phyloP scores from a whole-genome alignment of 371 early-diverging fungal species.

The Basidiobolus meristosporus region DNA sequence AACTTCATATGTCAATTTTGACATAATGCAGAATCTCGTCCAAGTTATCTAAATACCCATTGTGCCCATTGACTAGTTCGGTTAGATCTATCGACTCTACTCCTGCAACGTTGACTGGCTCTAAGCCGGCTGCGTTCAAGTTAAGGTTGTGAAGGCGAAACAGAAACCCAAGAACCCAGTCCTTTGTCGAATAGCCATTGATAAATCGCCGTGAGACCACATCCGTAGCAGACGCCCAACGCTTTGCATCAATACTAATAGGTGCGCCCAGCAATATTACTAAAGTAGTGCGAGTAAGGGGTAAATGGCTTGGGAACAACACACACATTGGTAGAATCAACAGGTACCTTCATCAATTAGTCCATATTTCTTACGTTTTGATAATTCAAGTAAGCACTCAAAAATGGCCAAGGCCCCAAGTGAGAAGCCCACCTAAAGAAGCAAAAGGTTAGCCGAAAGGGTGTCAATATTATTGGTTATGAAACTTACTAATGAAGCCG shows the following conservation, averaged over 20 bases:
- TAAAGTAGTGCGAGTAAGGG: too few relatives aligned
- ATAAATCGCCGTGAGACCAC: slow-evolving; percentile 75
- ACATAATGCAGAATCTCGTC: not conserved
- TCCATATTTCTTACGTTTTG: slow-evolving; percentile 22
- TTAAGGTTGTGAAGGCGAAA: slow-evolving; percentile 42
- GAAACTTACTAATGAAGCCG: slow-evolving; percentile 77
- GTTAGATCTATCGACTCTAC: slow-evolving; percentile 68
- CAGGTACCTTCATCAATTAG: slow-evolving; percentile 28
- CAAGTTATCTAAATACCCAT: slow-evolving; percentile 31
- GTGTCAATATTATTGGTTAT: not conserved
- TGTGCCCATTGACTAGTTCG: slow-evolving; percentile 62
- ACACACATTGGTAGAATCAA: too few relatives aligned
- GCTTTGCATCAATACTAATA: slow-evolving; percentile 17
- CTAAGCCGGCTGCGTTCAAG: slow-evolving; percentile 64
- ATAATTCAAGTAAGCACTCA: slow-evolving; percentile 68
- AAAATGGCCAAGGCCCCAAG: slow-evolving; percentile 84
- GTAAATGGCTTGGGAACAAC: too few relatives aligned
- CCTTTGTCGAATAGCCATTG: slow-evolving; percentile 74
- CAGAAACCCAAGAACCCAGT: slow-evolving; percentile 76
- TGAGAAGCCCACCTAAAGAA: slow-evolving; percentile 58
- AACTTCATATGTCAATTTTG: too few relatives aligned
- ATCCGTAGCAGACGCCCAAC: slow-evolving; percentile 20
- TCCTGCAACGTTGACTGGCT: slow-evolving; percentile 27
- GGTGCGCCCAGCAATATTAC: slow-evolving; percentile 44
- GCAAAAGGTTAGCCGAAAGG: not conserved